Evolutionary conservation across 2,329 filamentous ascomycete genomes (phyloP), one percentile per base, ranked within the genome.

Genomic region (Setomelanomma holmii): DNA sequence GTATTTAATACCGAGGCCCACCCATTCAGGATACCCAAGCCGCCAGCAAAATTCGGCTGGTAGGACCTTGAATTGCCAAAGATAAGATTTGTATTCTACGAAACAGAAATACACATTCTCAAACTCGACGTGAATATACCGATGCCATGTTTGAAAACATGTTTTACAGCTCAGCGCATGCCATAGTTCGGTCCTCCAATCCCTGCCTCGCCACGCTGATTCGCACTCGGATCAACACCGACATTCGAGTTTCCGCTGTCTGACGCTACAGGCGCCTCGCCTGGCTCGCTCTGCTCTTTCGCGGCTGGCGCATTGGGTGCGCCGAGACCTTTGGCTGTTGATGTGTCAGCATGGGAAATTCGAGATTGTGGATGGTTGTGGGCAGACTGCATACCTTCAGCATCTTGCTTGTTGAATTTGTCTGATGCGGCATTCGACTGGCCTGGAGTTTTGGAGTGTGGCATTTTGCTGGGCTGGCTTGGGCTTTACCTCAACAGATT

Each of bases 1-100:
- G 77, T 79, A 5, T 78, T 80, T 58, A 80, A 80, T 49, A 80
- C 78, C 6, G 78, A 80, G 52, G 78, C 78, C n/a, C 78, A 80
- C 68, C 76, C 78, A 4, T 78, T 80, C 44, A 71, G 62, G 47
- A 66, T 69, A 14, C 65, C 66, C 20, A 66, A 67, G 42, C 23
- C 57, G 14, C 23, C 38, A 12, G 40, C 50, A 23, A 42, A 53
- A 41, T 12, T 33, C 19, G 47, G 42, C 7, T 43, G 47, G 47
- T 46, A 24, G 27, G 16, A 36, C n/a, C 16, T n/a, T n/a, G 14
- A 36, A 10, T 36, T 36, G 27, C 27, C n/a, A n/a, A n/a, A n/a
- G n/a, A n/a, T n/a, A n/a, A n/a, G n/a, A n/a, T n/a, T n/a, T n/a
- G n/a, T n/a, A n/a, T n/a, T n/a, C n/a, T n/a, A n/a, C n/a, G n/a